Base-by-base conservation (phyloP, 768 basidiomycete genomes). In the Pleurotus giganteus region DNA sequence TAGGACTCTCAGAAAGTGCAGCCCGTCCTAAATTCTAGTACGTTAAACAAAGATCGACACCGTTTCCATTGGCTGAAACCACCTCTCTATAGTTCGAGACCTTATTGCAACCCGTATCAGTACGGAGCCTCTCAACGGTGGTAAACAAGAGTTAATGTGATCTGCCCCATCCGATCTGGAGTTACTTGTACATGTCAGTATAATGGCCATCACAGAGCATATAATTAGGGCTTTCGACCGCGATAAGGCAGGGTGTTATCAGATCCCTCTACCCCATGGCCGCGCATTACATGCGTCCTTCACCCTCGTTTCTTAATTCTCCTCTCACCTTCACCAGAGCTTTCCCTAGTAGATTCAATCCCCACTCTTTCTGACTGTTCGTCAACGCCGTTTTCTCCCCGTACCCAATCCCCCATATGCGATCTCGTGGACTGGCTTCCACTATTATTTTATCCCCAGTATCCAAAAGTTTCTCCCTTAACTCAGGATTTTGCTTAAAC, bases 361-460 rank as follows among this genome's bases (percentile, higher is more conserved):
- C n/a, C n/a, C n/a, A n/a, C n/a, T n/a, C n/a, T n/a, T n/a, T n/a
- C n/a, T n/a, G n/a, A n/a, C n/a, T n/a, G n/a, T n/a, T 68, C 32
- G 60, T 60, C 54, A 76, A 51, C 37, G 84, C 83, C 53, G 76
- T 76, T 62, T 73, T 72, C 66, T 73, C 78, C 2, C 74, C 75
- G 60, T 72, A 81, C 21, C 83, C 83, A 53, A 86, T 77, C 0
- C 83, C 84, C 83, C 84, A 87, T n/a, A 85, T 80, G 56, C 74
- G 64, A 63, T 86, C 84, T 17, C 71, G 59, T 15, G 83, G 83
- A 63, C 82, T 84, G 21, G 83, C 82, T 64, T 85, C 85, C 0
- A 80, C 82, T 29, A 85, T 58, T 53, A 58, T 63, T 59, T 71
- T 76, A 2, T 74, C 69, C 34, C 79, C 79, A 1, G 83, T 85